Evolutionary conservation across 225 moss, liverwort and hornwort genomes (phyloP), one percentile per base, ranked within the genome.

Genomic region (Rhytidiadelphus loreus): DNA sequence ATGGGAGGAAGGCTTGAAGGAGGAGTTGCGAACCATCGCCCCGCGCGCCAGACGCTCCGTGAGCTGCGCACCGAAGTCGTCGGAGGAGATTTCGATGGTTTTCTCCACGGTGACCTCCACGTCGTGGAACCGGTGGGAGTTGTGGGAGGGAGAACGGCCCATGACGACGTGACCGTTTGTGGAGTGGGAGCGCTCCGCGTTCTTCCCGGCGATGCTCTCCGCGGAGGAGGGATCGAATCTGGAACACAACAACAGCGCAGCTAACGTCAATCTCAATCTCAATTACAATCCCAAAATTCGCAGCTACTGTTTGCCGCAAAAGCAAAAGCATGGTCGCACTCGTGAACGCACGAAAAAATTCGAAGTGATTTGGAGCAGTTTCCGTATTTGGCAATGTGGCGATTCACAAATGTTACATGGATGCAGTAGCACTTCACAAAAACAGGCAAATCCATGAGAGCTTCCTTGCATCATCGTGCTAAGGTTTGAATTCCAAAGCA

Each of bases 41-140:
- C 93, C 92, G 14, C 94, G 90, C 23, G 93, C 82, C 74, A 93
- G 66, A 75, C 93, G 91, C 87, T 94, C 94, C 52, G 93, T 90
- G 29, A 94, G 94, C 88, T 94, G 89, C 60, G 94, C 90, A 46
- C 94, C 93, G 52, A 93, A 94, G 84, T 94, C 92, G 58, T 93
- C 93, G 33, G 93, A 87, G 60, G 93, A 93, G 46, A 94, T 92
- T 77, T 94, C 94, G 48, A 94, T 91, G 12, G 93, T 94, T 80
- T 93, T 94, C 87, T 94, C 94, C 32, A 92, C 84, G 53, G 88
- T 84, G 62, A 90, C 82, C 46, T 94, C 94, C 59, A 82, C 44
- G 77, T 93, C 91, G 73, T 92, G 89, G 76, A 90, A 88, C 60
- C 88, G 89, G 65, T 90, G 85, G 22, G 92, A 91, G 26, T 65